These are phyloP conservation scores for Umbilicaria muhlenbergii DNA, from an alignment of 495 filamentous ascomycete genomes.

Conservation along the genomic window DNA sequence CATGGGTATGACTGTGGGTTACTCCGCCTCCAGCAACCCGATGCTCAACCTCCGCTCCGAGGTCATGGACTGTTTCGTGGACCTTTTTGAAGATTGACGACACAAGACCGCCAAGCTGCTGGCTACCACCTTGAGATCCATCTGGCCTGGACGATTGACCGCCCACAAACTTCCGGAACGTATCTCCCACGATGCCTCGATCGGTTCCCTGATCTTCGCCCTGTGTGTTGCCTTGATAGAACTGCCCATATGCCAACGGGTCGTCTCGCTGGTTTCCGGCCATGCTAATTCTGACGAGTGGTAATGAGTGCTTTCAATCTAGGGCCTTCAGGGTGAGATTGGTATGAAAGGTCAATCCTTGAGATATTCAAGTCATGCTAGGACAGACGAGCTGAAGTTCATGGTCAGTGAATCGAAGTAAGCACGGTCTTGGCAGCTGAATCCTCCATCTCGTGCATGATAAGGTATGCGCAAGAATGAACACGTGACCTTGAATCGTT, in stretches of 20 bases:
- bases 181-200: slow-evolving; percentile 37
- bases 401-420: too few species aligned
- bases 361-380: too few species aligned
- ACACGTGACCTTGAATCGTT: too few species aligned
- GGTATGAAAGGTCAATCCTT: too few species aligned
- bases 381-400: too few species aligned
- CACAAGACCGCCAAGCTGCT: slow-evolving; percentile 25
- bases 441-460: too few species aligned
- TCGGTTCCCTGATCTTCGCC: slow-evolving; percentile 22
- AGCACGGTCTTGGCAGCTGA: too few species aligned
- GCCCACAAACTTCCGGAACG: slow-evolving; percentile 27
- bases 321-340: too few species aligned
- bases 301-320: neutral
- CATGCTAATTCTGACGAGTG: slow-evolving; percentile 15
- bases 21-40: slow-evolving; percentile 21
- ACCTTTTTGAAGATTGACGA: slow-evolving; percentile 40
- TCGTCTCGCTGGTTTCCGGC: slow-evolving; percentile 26
- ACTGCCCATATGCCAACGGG: slow-evolving; percentile 39
- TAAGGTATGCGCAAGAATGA: too few species aligned
- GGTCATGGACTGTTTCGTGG: slow-evolving; percentile 33
- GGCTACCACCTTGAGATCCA: slow-evolving; percentile 17
- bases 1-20: slow-evolving; percentile 33
- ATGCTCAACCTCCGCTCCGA: slow-evolving; percentile 34
- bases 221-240: slow-evolving; percentile 21
- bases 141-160: slow-evolving; percentile 18